Base-by-base conservation (phyloP, 305 asterid genomes). In the Plantago coronopus region DNA sequence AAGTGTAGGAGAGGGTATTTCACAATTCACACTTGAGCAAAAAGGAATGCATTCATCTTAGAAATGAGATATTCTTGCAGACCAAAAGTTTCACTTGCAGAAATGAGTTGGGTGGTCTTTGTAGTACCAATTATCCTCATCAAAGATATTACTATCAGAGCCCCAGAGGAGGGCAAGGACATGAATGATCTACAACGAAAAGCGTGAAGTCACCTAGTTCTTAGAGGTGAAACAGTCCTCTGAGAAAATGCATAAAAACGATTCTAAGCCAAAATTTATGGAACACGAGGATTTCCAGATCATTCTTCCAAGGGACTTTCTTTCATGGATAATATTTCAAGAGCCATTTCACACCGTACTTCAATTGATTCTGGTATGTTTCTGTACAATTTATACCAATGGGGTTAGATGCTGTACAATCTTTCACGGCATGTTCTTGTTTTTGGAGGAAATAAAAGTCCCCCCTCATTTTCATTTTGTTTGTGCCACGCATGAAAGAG, bases 381-480 rank as follows among this genome's bases (percentile, higher is more conserved):
- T 65, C 77, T 79, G 71, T 79, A 79, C 85, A 77, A 25, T 51
- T 58, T 45, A 65, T 55, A 59, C 57, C 64, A 62, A 69, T 57
- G 61, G 75, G 70, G 75, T 59, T 67, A 69, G 73, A 62, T 59
- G 76, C 87, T 78, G 71, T 81, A 78, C 84, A 76, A 53, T 57
- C 59, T 58, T n/a, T 27, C 21, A 70, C 48, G 54, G 68, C 50
- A n/a, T 12, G 47, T 72, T 68, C 43, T 27, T 48, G 59, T 57
- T 23, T 54, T 48, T 66, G 63, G 15, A 62, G 29, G 69, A 56
- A 67, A 34, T 46, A 40, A 57, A 64, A 37, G 46, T 51, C 71
- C 70, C 71, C 62, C 56, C 25, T 66, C 42, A 50, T 20, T 67
- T 46, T 65, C 73, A 45, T 70, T 57, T 47, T 64, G 25, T 64